Evolutionary conservation across 2,329 filamentous ascomycete genomes (phyloP), one percentile per base, ranked within the genome.

Genomic region (Aspergillus spinulosporus): DNA sequence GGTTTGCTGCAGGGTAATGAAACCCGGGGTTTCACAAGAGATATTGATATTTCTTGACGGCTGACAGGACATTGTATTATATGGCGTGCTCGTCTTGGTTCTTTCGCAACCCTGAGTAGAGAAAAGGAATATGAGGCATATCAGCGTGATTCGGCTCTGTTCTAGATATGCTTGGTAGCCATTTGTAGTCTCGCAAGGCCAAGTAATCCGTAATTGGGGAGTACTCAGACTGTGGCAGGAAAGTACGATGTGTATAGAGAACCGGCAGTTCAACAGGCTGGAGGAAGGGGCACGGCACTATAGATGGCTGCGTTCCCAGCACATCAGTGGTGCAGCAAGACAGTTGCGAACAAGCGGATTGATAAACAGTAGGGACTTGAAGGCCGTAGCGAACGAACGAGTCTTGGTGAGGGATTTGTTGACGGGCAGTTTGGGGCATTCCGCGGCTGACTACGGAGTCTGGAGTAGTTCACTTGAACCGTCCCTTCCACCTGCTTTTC

Each of bases 381-480:
- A 26, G 39, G 28, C 26, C 11, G 11, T 31, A 26, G 15, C 31
- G 26, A 39, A 52, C 4, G 31, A 45, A 36, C 44, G n/a, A 32
- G 36, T 21, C 12, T 40, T 32, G 45, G 34, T 46, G 40, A 56
- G 46, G 54, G 42, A 56, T 56, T 56, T 56, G 54, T 48, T 48
- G 42, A 11, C 9, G 42, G 34, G 12, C 47, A 47, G 15, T 14
- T 43, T 21, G 34, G 42, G 49, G 31, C 54, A 57, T 63, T 64
- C 59, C 61, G 60, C 57, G 56, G 58, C 54, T 52, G 54, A 56
- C 42, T 39, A 39, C 28, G 26, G 37, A 14, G 28, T 37, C 34
- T 37, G 34, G 34, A 37, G 32, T 49, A 28, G 9, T 37, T 48
- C 45, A 15, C 15, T 48, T 37, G 8, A 8, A 29, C 21, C 12